Conservation (phyloP, 2,329 filamentous ascomycete species). For the Arthrobotrys conoides region DNA sequence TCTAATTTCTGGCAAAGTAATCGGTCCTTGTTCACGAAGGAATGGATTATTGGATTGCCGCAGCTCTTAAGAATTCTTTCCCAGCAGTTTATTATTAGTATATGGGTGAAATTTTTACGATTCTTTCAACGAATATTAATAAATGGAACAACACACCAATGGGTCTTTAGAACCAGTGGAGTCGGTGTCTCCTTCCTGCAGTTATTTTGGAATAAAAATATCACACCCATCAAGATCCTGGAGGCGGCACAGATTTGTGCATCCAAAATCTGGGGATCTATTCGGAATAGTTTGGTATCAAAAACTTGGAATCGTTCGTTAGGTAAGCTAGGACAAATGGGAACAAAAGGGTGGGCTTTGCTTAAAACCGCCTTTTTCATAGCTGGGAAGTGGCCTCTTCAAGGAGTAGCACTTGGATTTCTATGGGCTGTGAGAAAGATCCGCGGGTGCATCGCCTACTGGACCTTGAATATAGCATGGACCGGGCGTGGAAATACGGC, state of each 20-base stretch:
- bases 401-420: neutral
- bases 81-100: conserved; percentile 10
- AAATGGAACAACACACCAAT: neutral
- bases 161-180: neutral
- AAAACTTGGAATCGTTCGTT: neutral
- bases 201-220: neutral
- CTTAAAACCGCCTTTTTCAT: neutral
- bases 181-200: neutral
- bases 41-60: conserved; percentile 2
- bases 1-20: conserved; percentile 7
- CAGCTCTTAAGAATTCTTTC: neutral
- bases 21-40: neutral
- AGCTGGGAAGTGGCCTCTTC: neutral
- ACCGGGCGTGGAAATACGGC: no score
- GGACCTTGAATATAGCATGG: no score
- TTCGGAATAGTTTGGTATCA: neutral
- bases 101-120: neutral
- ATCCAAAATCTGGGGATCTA: neutral
- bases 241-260: conserved; percentile 10
- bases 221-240: neutral
- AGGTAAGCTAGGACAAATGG: neutral
- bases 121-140: conserved; percentile 6
- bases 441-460: neutral
- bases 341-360: neutral
- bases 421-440: neutral